Conservation (phyloP, 176 grass and related monocot genomes). For the Avena insularis region DNA sequence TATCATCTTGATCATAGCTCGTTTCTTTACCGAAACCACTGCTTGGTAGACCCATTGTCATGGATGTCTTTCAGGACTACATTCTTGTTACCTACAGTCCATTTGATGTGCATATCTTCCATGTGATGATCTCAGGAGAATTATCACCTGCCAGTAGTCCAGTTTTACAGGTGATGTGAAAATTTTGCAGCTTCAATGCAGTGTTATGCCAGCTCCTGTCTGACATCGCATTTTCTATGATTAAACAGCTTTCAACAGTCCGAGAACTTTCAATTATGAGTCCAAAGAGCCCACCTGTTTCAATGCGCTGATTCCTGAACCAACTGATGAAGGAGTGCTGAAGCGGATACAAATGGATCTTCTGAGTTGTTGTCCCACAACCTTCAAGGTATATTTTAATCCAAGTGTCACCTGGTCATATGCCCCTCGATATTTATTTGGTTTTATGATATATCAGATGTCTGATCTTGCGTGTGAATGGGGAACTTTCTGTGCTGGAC, state of each 20-base stretch:
- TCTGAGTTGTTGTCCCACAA: slow-evolving; percentile 62
- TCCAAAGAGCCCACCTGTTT: slow-evolving; percentile 87
- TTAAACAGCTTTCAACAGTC: slow-evolving; percentile 86
- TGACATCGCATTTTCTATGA: slow-evolving; percentile 29
- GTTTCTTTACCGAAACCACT: slow-evolving; percentile 85
- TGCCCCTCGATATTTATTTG: slow-evolving; percentile 40
- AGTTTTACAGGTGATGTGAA: slow-evolving; percentile 76
- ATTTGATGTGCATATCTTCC: slow-evolving; percentile 99
- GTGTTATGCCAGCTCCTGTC: slow-evolving; percentile 23
- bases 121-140: slow-evolving; percentile 87
- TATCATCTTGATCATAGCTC: slow-evolving; percentile 99
- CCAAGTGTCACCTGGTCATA: slow-evolving; percentile 33
- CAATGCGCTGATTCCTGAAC: slow-evolving; percentile 91
- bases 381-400: slow-evolving; percentile 76
- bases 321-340: slow-evolving; percentile 49
- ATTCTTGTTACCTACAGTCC: slow-evolving; percentile 95
- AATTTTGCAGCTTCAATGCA: slow-evolving; percentile 11
- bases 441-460: slow-evolving; percentile 72
- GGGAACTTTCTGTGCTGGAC: slow-evolving; percentile 94
- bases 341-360: slow-evolving; percentile 54
- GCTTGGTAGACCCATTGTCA: slow-evolving; percentile 90
- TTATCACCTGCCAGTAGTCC: slow-evolving; percentile 80
- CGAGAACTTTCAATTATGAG: slow-evolving; percentile 99
- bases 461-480: slow-evolving; percentile 89
- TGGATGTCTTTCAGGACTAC: slow-evolving; percentile 94